phyloP scores from a whole-genome alignment of 2,329 filamentous ascomycete genomes.

The Neurospora crassa region DNA sequence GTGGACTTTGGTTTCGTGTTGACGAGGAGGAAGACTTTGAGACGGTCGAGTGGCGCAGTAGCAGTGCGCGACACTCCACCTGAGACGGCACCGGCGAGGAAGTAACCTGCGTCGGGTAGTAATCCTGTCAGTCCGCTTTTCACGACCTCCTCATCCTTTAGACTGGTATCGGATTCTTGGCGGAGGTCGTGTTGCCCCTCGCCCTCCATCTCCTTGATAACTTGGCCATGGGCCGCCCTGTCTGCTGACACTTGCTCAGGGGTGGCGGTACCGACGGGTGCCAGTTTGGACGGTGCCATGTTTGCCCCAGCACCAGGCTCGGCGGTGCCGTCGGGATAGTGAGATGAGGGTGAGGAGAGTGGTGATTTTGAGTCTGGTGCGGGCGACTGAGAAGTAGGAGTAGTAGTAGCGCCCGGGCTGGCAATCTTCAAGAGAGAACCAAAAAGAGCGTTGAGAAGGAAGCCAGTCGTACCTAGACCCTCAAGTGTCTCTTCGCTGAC shows the following conservation, averaged over 20 bases:
- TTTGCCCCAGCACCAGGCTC: constrained; percentile 1
- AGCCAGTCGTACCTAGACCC: constrained; percentile 80
- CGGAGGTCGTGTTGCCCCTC: constrained; percentile 12
- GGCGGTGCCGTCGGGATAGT: not conserved
- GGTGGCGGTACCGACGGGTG: constrained; percentile 3
- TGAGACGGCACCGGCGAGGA: constrained; percentile 87
- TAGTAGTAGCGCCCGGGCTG: constrained; percentile 18
- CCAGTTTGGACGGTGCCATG: constrained; percentile 7
- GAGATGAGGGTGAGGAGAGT: constrained; percentile 9
- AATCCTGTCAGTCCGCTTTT: constrained; percentile 53
- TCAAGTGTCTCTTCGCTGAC: constrained; percentile 85
- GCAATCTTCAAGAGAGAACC: constrained; percentile 65
- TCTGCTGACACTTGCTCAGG: constrained; percentile 8
- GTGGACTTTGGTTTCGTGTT: constrained; percentile 59
- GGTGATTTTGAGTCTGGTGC: constrained; percentile 9
- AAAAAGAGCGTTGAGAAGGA: constrained; percentile 64
- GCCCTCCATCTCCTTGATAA: constrained; percentile 10
- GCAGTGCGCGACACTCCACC: constrained; percentile 91
- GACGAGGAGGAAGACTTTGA: constrained; percentile 96
- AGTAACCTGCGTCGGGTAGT: constrained; percentile 91
- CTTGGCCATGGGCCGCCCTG: constrained; percentile 7
- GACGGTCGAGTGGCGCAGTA: constrained; percentile 88
- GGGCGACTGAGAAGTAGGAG: constrained; percentile 6
- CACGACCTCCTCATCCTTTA: constrained; percentile 25
- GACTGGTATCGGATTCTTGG: constrained; percentile 20